Percentiles rank a stretch among this genome's conserved stretches.
Evolutionary conservation across 1,284 basidiomycete species (phyloP).

Genomic region (Cryptococcus depauperatus): DNA sequence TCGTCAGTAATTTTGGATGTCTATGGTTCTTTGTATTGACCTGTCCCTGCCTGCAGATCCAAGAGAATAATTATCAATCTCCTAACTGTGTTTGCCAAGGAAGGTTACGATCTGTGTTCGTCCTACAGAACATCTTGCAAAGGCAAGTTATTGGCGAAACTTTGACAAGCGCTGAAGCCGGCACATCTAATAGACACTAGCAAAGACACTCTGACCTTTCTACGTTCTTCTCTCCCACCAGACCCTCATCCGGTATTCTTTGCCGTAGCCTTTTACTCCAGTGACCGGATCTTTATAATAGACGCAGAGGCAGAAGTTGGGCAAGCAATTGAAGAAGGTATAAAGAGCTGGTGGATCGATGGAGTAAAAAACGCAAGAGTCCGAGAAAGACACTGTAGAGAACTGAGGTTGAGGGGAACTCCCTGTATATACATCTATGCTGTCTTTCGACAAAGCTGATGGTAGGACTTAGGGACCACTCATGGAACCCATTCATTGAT

Average conservation of each 20-base stretch:
- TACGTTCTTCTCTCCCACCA: constrained; percentile 19
- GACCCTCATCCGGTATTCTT: constrained; percentile 42
- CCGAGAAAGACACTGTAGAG: constrained; percentile 38
- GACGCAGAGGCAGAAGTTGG: constrained; percentile 42
- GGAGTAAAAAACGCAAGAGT: constrained; percentile 38
- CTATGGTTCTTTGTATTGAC: neutral
- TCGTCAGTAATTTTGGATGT: constrained; percentile 24
- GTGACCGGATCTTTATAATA: constrained; percentile 41
- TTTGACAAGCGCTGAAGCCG: constrained; percentile 4
- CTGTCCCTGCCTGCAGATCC: constrained; percentile 19
- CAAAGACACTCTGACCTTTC: constrained; percentile 40
- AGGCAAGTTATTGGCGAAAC: constrained; percentile 14
- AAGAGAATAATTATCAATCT: constrained; percentile 39
- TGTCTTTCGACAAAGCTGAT: neutral
- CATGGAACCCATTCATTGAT: constrained; percentile 32
- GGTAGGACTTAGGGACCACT: constrained; percentile 24
- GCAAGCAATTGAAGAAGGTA: constrained; percentile 37
- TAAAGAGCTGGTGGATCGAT: constrained; percentile 36
- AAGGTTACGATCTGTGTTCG: constrained; percentile 32
- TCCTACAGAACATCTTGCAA: constrained; percentile 38
- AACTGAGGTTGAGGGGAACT: constrained; percentile 31
- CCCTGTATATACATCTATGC: constrained; percentile 23
- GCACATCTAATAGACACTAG: constrained; percentile 34
- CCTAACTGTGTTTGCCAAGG: constrained; percentile 31
- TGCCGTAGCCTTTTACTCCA: constrained; percentile 35